These are phyloP conservation scores for Inga oerstediana DNA, from an alignment of 306 rosid species.

Conservation along the genomic window DNA sequence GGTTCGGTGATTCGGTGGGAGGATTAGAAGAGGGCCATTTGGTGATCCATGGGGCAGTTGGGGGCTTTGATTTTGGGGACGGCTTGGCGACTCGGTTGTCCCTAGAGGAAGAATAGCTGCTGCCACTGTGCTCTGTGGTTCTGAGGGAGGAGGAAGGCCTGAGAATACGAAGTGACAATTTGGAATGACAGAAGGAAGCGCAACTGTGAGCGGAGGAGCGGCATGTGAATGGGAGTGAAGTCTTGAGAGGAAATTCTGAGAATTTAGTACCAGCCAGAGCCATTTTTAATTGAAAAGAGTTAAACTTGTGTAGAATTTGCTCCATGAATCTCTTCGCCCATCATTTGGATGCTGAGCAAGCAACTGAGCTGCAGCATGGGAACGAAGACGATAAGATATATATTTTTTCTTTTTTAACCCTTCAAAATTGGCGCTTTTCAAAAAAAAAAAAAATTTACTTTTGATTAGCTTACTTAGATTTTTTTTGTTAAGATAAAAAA, in stretches of 20 bases:
- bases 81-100: not conserved
- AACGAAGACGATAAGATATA: not conserved
- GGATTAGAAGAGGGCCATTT: constrained; percentile 57
- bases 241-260: constrained; percentile 60
- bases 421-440: not conserved
- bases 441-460: not conserved
- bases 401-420: not conserved
- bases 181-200: constrained; percentile 46
- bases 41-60: constrained; percentile 60
- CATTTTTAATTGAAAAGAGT: constrained; percentile 36
- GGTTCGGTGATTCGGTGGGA: constrained; percentile 3
- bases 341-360: constrained; percentile 29
- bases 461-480: too few species aligned
- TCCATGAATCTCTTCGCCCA: not conserved
- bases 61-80: constrained; percentile 39
- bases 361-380: not conserved
- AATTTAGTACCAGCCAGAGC: constrained; percentile 51
- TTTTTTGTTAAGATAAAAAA: too few species aligned
- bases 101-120: not conserved
- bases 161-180: constrained; percentile 47
- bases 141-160: constrained; percentile 48
- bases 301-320: not conserved
- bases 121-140: constrained; percentile 37
- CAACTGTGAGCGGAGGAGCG: constrained; percentile 41
- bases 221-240: constrained; percentile 48